phyloP scores from a whole-genome alignment of 2,329 filamentous ascomycete species.

The Trichoderma sp. region DNA sequence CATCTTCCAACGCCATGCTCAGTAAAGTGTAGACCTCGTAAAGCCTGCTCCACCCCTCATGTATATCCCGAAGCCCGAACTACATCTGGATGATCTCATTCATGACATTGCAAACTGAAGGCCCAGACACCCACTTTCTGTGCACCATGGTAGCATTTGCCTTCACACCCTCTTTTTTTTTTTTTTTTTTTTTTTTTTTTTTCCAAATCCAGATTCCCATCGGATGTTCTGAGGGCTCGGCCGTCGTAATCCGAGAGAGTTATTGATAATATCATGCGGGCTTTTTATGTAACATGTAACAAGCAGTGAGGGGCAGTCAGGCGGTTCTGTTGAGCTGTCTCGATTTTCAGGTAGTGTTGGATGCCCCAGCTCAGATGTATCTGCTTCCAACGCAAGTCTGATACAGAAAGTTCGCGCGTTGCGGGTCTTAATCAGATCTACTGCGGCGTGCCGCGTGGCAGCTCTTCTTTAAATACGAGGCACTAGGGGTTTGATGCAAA shows the following conservation, averaged over 20 bases:
- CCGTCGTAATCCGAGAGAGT: constrained; percentile 16
- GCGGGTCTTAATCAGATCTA: neutral
- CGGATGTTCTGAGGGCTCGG: neutral
- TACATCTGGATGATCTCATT: too few species aligned
- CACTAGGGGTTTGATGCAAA: neutral
- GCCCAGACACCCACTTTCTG: neutral
- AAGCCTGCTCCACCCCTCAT: neutral
- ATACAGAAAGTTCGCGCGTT: neutral
- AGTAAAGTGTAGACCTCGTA: neutral
- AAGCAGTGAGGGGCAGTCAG: neutral
- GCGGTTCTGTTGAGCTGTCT: neutral
- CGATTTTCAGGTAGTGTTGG: constrained; percentile 3
- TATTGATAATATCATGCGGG: neutral
- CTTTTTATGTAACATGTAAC: neutral
- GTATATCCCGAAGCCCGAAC: constrained; percentile 6
- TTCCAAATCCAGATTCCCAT: neutral
- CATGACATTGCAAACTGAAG: neutral
- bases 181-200: constrained; percentile 2
- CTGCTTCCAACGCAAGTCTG: neutral
- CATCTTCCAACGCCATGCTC: neutral
- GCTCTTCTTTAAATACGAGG: neutral
- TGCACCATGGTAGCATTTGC: neutral
- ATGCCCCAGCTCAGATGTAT: neutral
- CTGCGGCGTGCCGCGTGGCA: neutral
- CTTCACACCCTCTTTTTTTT: constrained; percentile 14